Evolutionary conservation across 2,329 filamentous ascomycete genomes (phyloP).

Genomic region (Seiridium unicorne): DNA sequence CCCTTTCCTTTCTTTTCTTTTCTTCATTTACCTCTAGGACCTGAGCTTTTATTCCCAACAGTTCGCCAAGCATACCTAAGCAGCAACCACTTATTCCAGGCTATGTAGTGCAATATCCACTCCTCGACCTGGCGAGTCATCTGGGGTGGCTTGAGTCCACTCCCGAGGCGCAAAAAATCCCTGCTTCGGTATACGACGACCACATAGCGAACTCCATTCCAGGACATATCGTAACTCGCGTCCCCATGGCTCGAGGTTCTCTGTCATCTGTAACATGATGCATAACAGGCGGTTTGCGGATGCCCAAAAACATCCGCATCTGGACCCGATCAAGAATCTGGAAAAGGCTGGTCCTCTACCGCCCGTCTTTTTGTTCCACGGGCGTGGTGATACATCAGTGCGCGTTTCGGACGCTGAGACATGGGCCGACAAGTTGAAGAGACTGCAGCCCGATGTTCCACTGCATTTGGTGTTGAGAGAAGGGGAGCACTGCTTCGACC

Average conservation of each 20-base stretch:
- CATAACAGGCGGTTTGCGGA: conserved; percentile 2
- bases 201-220: conserved; percentile 1
- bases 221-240: conserved; percentile 1
- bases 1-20: too few species aligned
- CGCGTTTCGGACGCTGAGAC: background rate
- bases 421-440: conserved; percentile 10
- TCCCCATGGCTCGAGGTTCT: background rate
- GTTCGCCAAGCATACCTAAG: too few species aligned
- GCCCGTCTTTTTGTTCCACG: conserved; percentile 7
- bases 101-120: conserved; percentile 1
- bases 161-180: background rate
- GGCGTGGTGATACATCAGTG: background rate
- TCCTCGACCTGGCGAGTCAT: background rate
- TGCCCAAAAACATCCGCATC: background rate
- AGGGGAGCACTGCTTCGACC: conserved; percentile 11
- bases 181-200: conserved; percentile 2
- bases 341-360: conserved; percentile 3
- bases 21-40: too few species aligned
- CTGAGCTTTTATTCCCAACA: too few species aligned
- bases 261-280: background rate
- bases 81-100: too few species aligned
- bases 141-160: background rate
- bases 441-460: conserved; percentile 9
- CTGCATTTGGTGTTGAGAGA: conserved; percentile 3
- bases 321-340: conserved; percentile 8